phyloP scores from a whole-genome alignment of 345 rosid species.

The Cardiospermum halicacabum region DNA sequence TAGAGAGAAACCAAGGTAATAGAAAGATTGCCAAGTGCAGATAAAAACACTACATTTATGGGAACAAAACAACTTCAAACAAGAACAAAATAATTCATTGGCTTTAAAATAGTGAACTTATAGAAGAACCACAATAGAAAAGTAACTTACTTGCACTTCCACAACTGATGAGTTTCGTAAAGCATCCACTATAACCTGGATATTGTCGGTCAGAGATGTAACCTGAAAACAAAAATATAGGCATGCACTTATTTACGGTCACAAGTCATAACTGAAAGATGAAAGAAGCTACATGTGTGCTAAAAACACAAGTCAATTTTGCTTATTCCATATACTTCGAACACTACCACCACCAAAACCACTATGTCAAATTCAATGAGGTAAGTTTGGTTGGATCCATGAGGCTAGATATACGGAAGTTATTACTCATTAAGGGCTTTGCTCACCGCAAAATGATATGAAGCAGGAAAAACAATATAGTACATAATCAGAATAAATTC shows the following conservation, averaged over 20 bases:
- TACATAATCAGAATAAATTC: background rate
- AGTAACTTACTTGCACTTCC: constrained; percentile 68
- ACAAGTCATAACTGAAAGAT: background rate
- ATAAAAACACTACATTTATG: background rate
- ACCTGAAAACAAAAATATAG: constrained; percentile 64
- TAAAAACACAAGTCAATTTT: background rate
- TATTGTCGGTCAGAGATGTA: constrained; percentile 51
- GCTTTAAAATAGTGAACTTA: background rate
- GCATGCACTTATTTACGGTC: background rate
- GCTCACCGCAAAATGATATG: background rate
- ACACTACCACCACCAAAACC: background rate
- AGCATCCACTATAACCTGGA: constrained; percentile 63
- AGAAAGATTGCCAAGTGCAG: background rate
- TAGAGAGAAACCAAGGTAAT: background rate
- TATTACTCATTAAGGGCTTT: background rate
- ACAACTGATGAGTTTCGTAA: constrained; percentile 52
- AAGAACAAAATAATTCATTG: background rate
- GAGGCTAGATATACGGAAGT: background rate
- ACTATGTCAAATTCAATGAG: background rate
- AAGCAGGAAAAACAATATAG: background rate
- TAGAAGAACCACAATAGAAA: background rate
- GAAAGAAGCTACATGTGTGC: background rate
- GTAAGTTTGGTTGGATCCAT: background rate
- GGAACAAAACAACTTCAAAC: background rate
- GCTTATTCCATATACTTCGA: background rate